A percentile compares a stretch with the other conserved stretches of the same genome.
Conservation (phyloP, 2,329 filamentous ascomycete genomes). For the Rhexocercosporidium sp. region DNA sequence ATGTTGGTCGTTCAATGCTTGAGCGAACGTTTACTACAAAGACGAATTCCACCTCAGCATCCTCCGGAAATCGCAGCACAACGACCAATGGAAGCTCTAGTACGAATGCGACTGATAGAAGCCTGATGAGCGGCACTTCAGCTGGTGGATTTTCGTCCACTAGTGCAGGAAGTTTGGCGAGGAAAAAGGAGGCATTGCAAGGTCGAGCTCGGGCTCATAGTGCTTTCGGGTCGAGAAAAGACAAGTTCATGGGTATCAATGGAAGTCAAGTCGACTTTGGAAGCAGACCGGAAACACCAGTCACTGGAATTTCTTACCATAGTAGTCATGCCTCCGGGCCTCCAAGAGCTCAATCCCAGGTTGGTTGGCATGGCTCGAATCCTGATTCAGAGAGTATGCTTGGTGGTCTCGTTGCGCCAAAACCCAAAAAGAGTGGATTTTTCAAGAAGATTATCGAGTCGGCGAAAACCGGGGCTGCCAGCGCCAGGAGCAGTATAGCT, state of each 20-base stretch:
- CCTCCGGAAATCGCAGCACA: conserved; percentile 71
- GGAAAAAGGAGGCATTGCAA: conserved; percentile 62
- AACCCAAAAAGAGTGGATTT: conserved; percentile 84
- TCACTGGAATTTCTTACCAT: conserved; percentile 87
- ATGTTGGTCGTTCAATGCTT: conserved; percentile 72
- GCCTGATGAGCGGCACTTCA: conserved; percentile 91
- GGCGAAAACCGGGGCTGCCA: conserved; percentile 92
- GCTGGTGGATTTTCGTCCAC: conserved; percentile 92
- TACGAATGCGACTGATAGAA: conserved; percentile 80
- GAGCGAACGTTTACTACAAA: conserved; percentile 87
- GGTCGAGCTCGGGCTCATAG: conserved; percentile 67
- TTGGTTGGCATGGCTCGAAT: conserved; percentile 59
- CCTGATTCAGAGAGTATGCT: conserved; percentile 71
- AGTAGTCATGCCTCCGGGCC: conserved; percentile 74
- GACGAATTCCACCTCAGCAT: conserved; percentile 81
- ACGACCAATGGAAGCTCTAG: conserved; percentile 69
- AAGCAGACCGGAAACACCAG: conserved; percentile 65
- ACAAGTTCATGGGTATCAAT: conserved; percentile 39
- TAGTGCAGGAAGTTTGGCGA: conserved; percentile 90
- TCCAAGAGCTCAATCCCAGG: conserved; percentile 64
- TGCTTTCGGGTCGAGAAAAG: conserved; percentile 64
- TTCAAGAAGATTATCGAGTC: conserved; percentile 96
- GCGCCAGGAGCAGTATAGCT: conserved; percentile 83
- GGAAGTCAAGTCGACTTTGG: conserved; percentile 45
- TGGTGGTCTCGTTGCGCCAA: conserved; percentile 78